Evolutionary conservation across 805 yeast species (phyloP).

Genomic region (Saccharomycopsis amapae): DNA sequence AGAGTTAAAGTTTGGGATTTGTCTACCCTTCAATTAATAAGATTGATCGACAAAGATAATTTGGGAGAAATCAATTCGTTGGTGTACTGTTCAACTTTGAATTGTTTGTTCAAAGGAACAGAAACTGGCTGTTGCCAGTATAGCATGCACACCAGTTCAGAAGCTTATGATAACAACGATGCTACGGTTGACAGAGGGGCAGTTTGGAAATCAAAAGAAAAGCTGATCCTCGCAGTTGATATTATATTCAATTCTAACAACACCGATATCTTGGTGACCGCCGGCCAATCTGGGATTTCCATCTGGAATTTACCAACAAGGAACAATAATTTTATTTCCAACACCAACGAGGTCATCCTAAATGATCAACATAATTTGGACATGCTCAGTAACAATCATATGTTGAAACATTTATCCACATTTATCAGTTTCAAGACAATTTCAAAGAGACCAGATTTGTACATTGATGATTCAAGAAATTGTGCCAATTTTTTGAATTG

Average conservation of each 20-base stretch:
- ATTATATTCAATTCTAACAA: slow-evolving; percentile 21
- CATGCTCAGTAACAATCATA: slow-evolving; percentile 16
- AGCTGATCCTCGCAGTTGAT: slow-evolving; percentile 17
- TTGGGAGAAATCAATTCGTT: slow-evolving; percentile 54
- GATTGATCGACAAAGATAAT: slow-evolving; percentile 35
- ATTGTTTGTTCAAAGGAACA: slow-evolving; percentile 53
- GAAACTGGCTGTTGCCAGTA: slow-evolving; percentile 16
- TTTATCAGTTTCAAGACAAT: slow-evolving; percentile 70
- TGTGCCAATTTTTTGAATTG: slow-evolving; percentile 73
- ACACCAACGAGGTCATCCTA: not conserved
- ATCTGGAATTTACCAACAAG: slow-evolving; percentile 19
- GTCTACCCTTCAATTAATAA: slow-evolving; percentile 64
- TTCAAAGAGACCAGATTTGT: slow-evolving; percentile 60
- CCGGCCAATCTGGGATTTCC: slow-evolving; percentile 20
- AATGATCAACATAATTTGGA: not conserved
- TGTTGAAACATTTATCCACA: slow-evolving; percentile 54
- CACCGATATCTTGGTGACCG: slow-evolving; percentile 15
- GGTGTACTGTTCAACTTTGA: slow-evolving; percentile 39
- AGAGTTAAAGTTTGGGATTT: slow-evolving; percentile 80
- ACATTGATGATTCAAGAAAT: slow-evolving; percentile 71
- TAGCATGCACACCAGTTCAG: slow-evolving; percentile 1
- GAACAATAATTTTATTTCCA: not conserved
- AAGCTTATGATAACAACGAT: not conserved
- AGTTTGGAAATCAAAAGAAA: slow-evolving; percentile 54
- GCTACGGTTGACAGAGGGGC: slow-evolving; percentile 53